Conservation (phyloP, 148 eudicot species). For the Suaeda aralocaspica region DNA sequence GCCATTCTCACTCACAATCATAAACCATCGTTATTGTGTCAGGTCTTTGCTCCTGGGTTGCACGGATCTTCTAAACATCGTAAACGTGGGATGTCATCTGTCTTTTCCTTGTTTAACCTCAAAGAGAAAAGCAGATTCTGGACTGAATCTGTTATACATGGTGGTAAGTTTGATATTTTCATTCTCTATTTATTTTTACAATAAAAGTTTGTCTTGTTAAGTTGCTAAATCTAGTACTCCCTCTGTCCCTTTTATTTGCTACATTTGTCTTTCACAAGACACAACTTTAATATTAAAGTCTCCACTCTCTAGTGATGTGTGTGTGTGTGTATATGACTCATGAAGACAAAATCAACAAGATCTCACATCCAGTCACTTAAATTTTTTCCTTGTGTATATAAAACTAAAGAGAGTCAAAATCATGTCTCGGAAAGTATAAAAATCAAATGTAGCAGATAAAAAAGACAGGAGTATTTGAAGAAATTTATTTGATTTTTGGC, state of each 20-base stretch:
- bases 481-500: slow-evolving; percentile 8
- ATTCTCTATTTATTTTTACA: background rate
- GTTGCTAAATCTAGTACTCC: slow-evolving; percentile 5
- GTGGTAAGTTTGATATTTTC: slow-evolving; percentile 39
- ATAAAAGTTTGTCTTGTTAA: too few relatives aligned
- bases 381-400: too few relatives aligned
- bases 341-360: too few relatives aligned
- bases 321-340: too few relatives aligned
- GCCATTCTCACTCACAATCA: slow-evolving; percentile 1
- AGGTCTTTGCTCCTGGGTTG: slow-evolving; percentile 48
- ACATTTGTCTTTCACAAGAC: too few relatives aligned
- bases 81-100: slow-evolving; percentile 54
- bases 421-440: too few relatives aligned
- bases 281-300: too few relatives aligned
- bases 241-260: too few relatives aligned
- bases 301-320: too few relatives aligned
- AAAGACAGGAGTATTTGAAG: slow-evolving; percentile 6
- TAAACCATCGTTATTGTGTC: slow-evolving; percentile 3
- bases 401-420: too few relatives aligned
- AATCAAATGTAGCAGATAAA: too few relatives aligned
- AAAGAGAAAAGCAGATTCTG: slow-evolving; percentile 87
- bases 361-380: too few relatives aligned
- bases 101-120: slow-evolving; percentile 83
- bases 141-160: slow-evolving; percentile 78
- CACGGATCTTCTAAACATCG: slow-evolving; percentile 47